Evolutionary conservation across 306 rosid genomes (phyloP).

Genomic region (Cicer pinnatifidum): DNA sequence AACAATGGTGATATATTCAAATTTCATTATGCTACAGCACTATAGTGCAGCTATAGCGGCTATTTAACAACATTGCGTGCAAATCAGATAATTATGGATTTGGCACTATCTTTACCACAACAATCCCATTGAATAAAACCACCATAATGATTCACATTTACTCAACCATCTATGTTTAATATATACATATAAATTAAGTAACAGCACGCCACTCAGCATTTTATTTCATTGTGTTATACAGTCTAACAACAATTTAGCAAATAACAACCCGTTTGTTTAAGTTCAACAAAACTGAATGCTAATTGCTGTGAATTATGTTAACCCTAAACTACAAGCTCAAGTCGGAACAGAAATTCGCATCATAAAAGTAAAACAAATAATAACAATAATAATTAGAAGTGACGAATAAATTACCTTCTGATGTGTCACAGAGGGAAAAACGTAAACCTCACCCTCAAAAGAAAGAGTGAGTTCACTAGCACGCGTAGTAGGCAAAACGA

Average conservation of each 20-base stretch:
- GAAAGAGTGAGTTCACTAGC: conserved; percentile 95
- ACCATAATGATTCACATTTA: background rate
- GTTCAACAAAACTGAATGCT: background rate
- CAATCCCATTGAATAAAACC: background rate
- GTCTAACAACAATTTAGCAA: background rate
- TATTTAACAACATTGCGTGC: no score
- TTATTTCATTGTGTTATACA: background rate
- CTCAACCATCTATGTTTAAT: background rate
- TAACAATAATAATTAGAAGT: background rate
- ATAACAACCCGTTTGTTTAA: background rate
- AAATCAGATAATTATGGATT: background rate
- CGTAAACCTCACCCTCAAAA: conserved; percentile 95
- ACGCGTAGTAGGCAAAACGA: conserved; percentile 61
- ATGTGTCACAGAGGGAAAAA: conserved; percentile 85
- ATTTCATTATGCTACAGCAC: no score
- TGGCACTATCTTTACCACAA: background rate
- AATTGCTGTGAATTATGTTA: background rate
- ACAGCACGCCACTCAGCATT: conserved; percentile 9
- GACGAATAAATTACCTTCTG: conserved; percentile 63
- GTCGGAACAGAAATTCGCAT: conserved; percentile 6
- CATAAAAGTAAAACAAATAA: background rate
- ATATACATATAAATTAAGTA: background rate
- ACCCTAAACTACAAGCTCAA: conserved; percentile 12
- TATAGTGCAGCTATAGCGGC: no score
- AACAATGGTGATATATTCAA: no score